Evolutionary conservation across 441 rosid genomes (phyloP), one percentile per base, ranked within the genome.

Genomic region (Rhodomyrtus psidioides): DNA sequence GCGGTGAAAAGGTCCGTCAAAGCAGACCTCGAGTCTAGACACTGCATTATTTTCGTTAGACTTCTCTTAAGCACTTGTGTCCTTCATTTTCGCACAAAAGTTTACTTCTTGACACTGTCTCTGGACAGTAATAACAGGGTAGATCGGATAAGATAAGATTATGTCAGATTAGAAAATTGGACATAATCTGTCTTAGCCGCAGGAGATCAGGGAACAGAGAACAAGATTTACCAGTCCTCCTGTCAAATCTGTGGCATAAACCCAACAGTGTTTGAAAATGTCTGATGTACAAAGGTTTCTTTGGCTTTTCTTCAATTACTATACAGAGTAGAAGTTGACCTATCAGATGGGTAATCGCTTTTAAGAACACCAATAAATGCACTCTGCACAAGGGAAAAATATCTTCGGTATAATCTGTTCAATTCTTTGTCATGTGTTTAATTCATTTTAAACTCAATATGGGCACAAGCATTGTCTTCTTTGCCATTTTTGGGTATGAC

Each of bases 391-490:
- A 39, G 79, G n/a, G 39, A 19, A 34, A 65, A 65, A 34, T 34
- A 19, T 70, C 79, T 65, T 65, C 34, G 76, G 76, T 21, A 34
- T 65, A 46, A 70, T 39, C n/a, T 70, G 79, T 39, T 34, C n/a
- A 70, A 65, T 34, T 42, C 42, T 34, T 9, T 39, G 49, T 12
- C 79, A 10, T 70, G 49, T 70, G 49, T 21, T 21, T 5, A 46
- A 34, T 70, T 70, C 26, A 9, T 49, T 49, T 49, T 49, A 0
- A 49, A n/a, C 70, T 83, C 12, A 15, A 58, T 15, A 30, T n/a
- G 56, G n/a, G 15, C 54, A 27, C 82, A n/a, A 82, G 83, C 65
- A 81, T 88, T 84, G 88, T 59, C 81, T 84, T 85, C 81, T 60
- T 83, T 55, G 49, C 65, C 59, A 27, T 51, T 76, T 81, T 82